Percentiles rank a stretch among this genome's conserved stretches.
phyloP scores from a whole-genome alignment of 305 asterid species.

The Plantago rigida region DNA sequence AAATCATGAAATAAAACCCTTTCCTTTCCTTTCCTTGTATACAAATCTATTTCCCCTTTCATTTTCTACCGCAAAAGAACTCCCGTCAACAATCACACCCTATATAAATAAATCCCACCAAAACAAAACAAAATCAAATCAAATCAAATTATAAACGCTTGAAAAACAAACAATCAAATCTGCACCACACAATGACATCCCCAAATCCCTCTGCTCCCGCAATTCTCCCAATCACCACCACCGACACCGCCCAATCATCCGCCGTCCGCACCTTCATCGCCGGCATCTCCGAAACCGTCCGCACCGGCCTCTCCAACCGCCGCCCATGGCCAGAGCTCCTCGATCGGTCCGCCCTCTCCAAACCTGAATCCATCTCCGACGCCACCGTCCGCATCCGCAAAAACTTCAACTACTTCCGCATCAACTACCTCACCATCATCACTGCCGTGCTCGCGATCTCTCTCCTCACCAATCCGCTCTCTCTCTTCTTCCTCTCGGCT shows the following conservation, averaged over 20 bases:
- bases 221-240: constrained; percentile 41
- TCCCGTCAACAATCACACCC: no score
- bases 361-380: constrained; percentile 59
- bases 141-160: constrained; percentile 1
- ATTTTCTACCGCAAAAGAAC: not conserved
- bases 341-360: constrained; percentile 67
- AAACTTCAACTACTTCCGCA: constrained; percentile 58
- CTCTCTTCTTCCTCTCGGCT: constrained; percentile 49
- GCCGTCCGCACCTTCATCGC: constrained; percentile 45
- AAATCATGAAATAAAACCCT: no score
- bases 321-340: constrained; percentile 83
- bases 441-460: constrained; percentile 49
- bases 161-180: not conserved
- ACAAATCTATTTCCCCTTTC: not conserved
- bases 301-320: constrained; percentile 56
- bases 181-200: constrained; percentile 29
- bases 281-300: constrained; percentile 41
- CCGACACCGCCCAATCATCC: constrained; percentile 33
- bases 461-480: constrained; percentile 58
- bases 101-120: no score
- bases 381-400: constrained; percentile 56
- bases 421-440: constrained; percentile 53
- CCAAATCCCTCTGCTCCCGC: constrained; percentile 42
- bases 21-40: no score
- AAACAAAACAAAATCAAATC: constrained; percentile 5